These are phyloP conservation scores for Boletus nobilissimus DNA, from an alignment of 1,284 basidiomycete species.

Conservation along the genomic window DNA sequence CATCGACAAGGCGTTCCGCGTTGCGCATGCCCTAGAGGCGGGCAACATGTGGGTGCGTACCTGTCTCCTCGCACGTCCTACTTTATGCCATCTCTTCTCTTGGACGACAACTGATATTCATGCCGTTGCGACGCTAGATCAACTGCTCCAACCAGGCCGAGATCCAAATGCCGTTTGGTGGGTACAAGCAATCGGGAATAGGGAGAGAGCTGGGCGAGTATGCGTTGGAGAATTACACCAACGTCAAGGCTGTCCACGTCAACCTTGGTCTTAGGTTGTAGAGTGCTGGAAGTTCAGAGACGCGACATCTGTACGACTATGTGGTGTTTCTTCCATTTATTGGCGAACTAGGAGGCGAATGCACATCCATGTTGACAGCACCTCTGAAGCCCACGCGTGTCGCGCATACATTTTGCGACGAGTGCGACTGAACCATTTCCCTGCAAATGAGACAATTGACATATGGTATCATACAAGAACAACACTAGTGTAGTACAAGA, in stretches of 20 bases:
- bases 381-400: no score
- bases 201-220: constrained; percentile 82
- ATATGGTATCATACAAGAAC: no score
- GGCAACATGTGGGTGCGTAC: constrained; percentile 72
- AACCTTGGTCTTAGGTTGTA: constrained; percentile 54
- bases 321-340: neutral
- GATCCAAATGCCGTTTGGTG: constrained; percentile 77
- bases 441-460: no score
- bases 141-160: constrained; percentile 75
- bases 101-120: neutral
- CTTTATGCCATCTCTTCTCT: no score
- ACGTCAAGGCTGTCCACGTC: constrained; percentile 74
- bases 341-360: no score
- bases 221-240: constrained; percentile 73
- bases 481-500: constrained; percentile 22
- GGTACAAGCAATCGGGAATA: constrained; percentile 83
- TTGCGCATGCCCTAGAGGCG: constrained; percentile 78
- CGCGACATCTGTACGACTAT: neutral
- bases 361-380: no score
- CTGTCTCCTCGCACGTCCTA: neutral
- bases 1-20: constrained; percentile 71
- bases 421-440: no score
- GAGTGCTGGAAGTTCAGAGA: neutral
- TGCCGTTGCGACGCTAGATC: constrained; percentile 51
- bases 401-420: no score